A percentile compares a stretch with the other conserved stretches of the same genome.
Conservation (phyloP, 371 early-diverging fungal species). For the Mucor irregularis region DNA sequence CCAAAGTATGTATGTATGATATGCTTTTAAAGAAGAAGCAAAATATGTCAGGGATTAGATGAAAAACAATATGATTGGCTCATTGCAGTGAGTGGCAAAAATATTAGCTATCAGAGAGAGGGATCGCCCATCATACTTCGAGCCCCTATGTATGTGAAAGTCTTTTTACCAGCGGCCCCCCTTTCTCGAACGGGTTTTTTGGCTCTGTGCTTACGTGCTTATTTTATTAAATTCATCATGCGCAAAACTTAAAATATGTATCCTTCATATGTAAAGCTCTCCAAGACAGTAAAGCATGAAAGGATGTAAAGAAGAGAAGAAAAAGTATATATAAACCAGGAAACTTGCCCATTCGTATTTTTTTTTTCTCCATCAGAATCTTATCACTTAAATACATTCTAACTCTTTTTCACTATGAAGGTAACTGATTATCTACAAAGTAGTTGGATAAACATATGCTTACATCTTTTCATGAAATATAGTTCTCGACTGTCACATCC, state of each 20-base stretch:
- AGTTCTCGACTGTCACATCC: constrained; percentile 15
- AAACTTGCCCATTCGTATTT: neutral
- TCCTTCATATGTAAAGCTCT: too few species aligned
- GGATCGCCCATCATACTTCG: constrained; percentile 1
- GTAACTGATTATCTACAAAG: neutral
- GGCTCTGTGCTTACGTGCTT: too few species aligned
- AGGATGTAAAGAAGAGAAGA: too few species aligned
- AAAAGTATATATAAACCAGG: constrained; percentile 1
- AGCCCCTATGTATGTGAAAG: too few species aligned
- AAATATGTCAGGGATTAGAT: neutral
- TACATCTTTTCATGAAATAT: neutral
- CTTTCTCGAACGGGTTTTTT: neutral
- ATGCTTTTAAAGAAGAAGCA: neutral
- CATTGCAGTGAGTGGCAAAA: too few species aligned
- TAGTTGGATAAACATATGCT: neutral
- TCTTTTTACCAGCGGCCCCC: too few species aligned
- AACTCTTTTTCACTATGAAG: constrained; percentile 9
- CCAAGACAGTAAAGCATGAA: too few species aligned
- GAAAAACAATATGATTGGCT: neutral
- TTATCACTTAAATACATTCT: neutral
- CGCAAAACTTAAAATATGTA: too few species aligned
- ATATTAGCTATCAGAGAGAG: neutral
- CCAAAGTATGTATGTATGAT: neutral
- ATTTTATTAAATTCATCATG: neutral
- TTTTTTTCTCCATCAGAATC: neutral